Conservation (phyloP, 148 eudicot species). For the Cornus controversa region DNA sequence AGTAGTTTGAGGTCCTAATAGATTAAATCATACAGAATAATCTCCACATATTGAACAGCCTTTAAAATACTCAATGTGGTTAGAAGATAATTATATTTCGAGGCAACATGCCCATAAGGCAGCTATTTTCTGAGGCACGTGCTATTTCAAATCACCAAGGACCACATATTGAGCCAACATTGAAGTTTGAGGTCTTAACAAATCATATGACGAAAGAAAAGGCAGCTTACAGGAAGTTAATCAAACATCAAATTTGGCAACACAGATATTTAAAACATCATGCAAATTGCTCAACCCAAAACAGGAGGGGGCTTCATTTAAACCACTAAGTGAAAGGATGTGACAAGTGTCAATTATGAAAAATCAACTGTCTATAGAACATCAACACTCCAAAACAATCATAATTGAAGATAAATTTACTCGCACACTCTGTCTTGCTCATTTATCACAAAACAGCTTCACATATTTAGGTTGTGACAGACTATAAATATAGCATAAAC, state of each 20-base stretch:
- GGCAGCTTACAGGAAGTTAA: not conserved
- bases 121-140: not conserved
- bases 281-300: not conserved
- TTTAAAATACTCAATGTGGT: not conserved
- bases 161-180: not conserved
- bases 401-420: not conserved
- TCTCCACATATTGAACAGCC: too few relatives aligned
- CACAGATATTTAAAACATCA: not conserved
- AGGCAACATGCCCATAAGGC: not conserved
- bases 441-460: not conserved
- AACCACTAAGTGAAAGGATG: not conserved
- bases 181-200: not conserved
- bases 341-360: not conserved
- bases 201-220: not conserved
- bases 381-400: not conserved
- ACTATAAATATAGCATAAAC: not conserved
- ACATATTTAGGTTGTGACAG: not conserved
- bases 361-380: not conserved
- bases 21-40: too few relatives aligned
- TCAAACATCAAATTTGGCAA: not conserved
- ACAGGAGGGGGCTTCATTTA: not conserved
- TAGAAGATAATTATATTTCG: not conserved
- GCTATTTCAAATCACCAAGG: not conserved
- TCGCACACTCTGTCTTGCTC: not conserved
- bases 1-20: not conserved